These are phyloP conservation scores for Cercospora beticola DNA, from an alignment of 2,329 filamentous ascomycete genomes.

Conservation along the genomic window DNA sequence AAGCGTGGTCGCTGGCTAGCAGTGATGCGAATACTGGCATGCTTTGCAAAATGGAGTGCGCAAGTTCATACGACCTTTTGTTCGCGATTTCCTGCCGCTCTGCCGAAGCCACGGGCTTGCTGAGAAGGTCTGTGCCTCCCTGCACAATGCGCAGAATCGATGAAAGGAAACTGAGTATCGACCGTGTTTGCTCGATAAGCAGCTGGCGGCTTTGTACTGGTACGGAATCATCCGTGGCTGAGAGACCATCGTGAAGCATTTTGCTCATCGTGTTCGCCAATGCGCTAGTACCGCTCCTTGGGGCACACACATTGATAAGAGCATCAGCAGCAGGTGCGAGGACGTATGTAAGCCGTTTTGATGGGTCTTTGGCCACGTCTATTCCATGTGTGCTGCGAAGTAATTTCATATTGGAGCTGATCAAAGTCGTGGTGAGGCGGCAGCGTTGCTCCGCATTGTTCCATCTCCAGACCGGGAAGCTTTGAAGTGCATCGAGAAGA, in stretches of 20 bases:
- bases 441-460: constrained; percentile 65
- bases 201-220: constrained; percentile 20
- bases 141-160: constrained; percentile 26
- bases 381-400: constrained; percentile 73
- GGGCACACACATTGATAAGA: constrained; percentile 68
- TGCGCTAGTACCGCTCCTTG: constrained; percentile 21
- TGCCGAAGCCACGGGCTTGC: not conserved
- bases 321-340: constrained; percentile 73
- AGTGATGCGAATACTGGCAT: constrained; percentile 29
- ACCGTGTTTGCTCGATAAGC: constrained; percentile 25
- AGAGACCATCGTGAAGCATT: constrained; percentile 24
- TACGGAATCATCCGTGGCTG: constrained; percentile 25
- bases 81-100: constrained; percentile 6
- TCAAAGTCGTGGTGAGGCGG: constrained; percentile 66
- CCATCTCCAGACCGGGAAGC: constrained; percentile 83
- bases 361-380: constrained; percentile 57
- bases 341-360: constrained; percentile 56
- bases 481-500: constrained; percentile 81
- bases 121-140: constrained; percentile 14
- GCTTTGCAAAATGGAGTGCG: constrained; percentile 22
- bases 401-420: constrained; percentile 69
- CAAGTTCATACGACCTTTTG: constrained; percentile 20
- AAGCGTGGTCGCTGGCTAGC: constrained; percentile 27
- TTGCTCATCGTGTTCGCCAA: constrained; percentile 21
- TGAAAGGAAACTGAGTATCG: constrained; percentile 21